Evolutionary conservation across 2,329 filamentous ascomycete species (phyloP).

Genomic region (Sporothrix curviconia): DNA sequence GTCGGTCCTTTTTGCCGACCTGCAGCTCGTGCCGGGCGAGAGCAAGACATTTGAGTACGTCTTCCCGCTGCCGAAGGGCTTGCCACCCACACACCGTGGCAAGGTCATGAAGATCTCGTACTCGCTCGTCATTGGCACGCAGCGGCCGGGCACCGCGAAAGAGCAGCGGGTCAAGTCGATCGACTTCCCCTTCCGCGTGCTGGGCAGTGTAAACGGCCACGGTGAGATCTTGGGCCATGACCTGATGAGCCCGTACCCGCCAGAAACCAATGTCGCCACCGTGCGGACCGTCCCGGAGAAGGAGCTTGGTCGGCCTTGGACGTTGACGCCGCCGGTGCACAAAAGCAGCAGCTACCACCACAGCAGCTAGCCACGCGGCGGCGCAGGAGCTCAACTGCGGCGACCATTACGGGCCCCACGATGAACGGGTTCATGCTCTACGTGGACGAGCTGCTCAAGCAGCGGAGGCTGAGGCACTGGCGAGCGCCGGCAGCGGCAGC

Average conservation of each 20-base stretch:
- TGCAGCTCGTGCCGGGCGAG: slow-evolving; percentile 80
- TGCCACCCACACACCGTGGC: slow-evolving; percentile 87
- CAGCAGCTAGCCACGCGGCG: slow-evolving; percentile 13
- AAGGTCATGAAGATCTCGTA: slow-evolving; percentile 93
- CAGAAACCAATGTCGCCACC: slow-evolving; percentile 75
- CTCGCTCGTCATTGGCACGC: slow-evolving; percentile 83
- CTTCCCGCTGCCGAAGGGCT: slow-evolving; percentile 75
- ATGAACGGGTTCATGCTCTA: slow-evolving; percentile 67
- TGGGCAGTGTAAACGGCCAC: slow-evolving; percentile 83
- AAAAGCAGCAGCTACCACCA: slow-evolving; percentile 12
- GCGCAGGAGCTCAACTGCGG: slow-evolving; percentile 17
- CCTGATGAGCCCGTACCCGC: slow-evolving; percentile 86
- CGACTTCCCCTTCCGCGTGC: slow-evolving; percentile 84
- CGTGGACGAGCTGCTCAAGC: slow-evolving; percentile 62
- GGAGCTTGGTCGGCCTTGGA: slow-evolving; percentile 24
- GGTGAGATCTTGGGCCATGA: slow-evolving; percentile 90
- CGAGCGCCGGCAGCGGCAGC: slow-evolving; percentile 21
- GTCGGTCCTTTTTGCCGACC: slow-evolving; percentile 90
- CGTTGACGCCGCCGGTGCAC: neutral
- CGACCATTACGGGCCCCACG: slow-evolving; percentile 31
- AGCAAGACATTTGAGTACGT: slow-evolving; percentile 81
- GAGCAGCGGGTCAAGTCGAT: slow-evolving; percentile 85
- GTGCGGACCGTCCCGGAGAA: slow-evolving; percentile 38
- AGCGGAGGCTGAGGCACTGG: slow-evolving; percentile 44
- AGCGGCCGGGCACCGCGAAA: slow-evolving; percentile 66